These are phyloP conservation scores for Shiraia bambusicola DNA, from an alignment of 2,329 filamentous ascomycete genomes.

Conservation along the genomic window DNA sequence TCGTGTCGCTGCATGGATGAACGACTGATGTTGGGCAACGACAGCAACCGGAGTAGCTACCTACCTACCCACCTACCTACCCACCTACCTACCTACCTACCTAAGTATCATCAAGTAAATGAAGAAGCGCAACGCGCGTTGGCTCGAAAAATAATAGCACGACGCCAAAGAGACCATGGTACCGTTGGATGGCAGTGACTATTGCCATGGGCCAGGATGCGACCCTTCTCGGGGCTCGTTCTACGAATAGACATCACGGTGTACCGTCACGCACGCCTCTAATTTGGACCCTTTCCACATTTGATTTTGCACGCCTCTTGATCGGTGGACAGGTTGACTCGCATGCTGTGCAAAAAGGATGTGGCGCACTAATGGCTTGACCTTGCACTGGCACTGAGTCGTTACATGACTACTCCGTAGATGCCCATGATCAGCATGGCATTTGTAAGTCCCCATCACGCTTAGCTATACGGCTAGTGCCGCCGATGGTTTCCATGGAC, in stretches of 20 bases:
- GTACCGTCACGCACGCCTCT: conserved; percentile 26
- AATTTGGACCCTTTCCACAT: conserved; percentile 13
- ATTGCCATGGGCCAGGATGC: conserved; percentile 17
- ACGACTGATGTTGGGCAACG: conserved; percentile 53
- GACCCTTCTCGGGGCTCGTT: conserved; percentile 4
- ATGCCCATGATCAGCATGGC: too few relatives aligned
- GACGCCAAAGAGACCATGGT: conserved; percentile 12
- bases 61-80: too few relatives aligned
- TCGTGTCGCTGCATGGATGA: conserved; percentile 86
- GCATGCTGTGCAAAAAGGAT: conserved; percentile 13
- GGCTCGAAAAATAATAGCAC: conserved; percentile 21
- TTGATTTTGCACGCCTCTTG: conserved; percentile 17
- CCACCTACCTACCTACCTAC: too few relatives aligned
- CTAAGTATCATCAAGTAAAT: conserved; percentile 14
- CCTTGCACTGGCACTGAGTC: not conserved
- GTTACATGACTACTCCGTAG: too few relatives aligned
- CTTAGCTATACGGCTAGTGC: too few relatives aligned
- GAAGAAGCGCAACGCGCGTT: conserved; percentile 28
- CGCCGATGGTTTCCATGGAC: too few relatives aligned
- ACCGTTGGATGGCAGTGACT: conserved; percentile 11
- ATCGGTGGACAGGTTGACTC: conserved; percentile 15
- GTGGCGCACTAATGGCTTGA: conserved; percentile 18
- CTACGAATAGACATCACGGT: conserved; percentile 23
- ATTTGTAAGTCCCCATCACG: too few relatives aligned
- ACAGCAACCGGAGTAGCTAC: too few relatives aligned